phyloP scores from a whole-genome alignment of 306 rosid species.

The Geum urbanum region DNA sequence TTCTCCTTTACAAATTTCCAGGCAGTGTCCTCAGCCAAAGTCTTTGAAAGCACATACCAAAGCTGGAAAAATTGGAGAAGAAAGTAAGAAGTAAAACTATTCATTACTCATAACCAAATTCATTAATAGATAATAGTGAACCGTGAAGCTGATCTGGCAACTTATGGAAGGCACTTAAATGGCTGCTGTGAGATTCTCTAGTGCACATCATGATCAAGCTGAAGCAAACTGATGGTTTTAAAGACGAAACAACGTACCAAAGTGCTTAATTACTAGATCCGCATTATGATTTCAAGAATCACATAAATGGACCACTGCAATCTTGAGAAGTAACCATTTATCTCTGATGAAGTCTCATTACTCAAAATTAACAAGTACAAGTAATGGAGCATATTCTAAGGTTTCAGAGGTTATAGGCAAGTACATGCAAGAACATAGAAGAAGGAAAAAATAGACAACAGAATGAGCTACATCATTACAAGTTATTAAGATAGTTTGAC shows the following conservation, averaged over 20 bases:
- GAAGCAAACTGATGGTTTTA: not conserved
- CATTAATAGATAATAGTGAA: not conserved
- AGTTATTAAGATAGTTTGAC: not conserved
- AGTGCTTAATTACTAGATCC: not conserved
- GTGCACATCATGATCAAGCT: not conserved
- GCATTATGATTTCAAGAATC: not conserved
- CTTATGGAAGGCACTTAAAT: not conserved
- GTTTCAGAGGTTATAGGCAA: not conserved
- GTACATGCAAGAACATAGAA: not conserved
- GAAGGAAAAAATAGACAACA: not conserved
- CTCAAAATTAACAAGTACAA: not conserved
- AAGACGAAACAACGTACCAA: not conserved
- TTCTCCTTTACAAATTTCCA: constrained; percentile 78
- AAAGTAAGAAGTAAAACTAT: not conserved
- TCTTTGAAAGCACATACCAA: constrained; percentile 77
- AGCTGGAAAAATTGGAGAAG: constrained; percentile 31
- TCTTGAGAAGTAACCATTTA: not conserved
- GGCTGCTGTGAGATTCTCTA: not conserved
- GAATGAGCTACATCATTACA: not conserved
- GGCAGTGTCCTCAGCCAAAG: constrained; percentile 86
- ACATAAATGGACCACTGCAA: not conserved
- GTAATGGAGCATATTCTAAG: not conserved
- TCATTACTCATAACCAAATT: not conserved
- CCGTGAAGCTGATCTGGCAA: not conserved
- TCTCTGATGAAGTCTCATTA: not conserved